Percentiles rank a stretch among this genome's conserved stretches.
Evolutionary conservation across 805 yeast species (phyloP).

Genomic region (Brettanomyces nanus): DNA sequence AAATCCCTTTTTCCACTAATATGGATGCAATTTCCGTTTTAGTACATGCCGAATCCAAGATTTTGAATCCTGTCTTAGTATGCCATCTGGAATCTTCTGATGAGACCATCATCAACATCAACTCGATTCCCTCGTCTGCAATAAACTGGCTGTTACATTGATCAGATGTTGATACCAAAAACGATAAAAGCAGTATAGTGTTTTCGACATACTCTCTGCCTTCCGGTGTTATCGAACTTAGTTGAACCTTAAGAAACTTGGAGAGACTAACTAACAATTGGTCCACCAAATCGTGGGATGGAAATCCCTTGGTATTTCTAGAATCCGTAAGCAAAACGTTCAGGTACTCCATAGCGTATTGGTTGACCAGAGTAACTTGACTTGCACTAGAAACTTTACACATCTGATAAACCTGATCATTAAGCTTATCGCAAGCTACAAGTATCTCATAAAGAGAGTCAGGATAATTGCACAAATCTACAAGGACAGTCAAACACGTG

Average conservation of each 20-base stretch:
- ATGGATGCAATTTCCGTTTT: neutral
- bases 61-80: neutral
- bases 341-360: conserved; percentile 13
- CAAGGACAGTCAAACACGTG: neutral
- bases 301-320: neutral
- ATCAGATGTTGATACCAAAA: conserved; percentile 8
- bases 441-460: neutral
- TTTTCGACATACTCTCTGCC: conserved; percentile 13
- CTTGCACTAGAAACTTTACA: neutral
- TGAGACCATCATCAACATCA: neutral
- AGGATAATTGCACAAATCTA: neutral
- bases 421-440: neutral
- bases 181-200: conserved; percentile 8
- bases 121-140: neutral
- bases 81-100: neutral
- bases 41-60: neutral
- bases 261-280: neutral
- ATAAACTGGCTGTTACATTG: neutral
- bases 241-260: neutral
- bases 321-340: conserved; percentile 6
- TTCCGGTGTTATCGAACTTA: conserved; percentile 9
- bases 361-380: conserved; percentile 6
- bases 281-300: neutral
- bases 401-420: neutral
- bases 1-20: neutral